Percentiles rank a stretch among this genome's conserved stretches.
Evolutionary conservation across 2,329 filamentous ascomycete genomes (phyloP).

Genomic region (Neocucurbitaria cava): DNA sequence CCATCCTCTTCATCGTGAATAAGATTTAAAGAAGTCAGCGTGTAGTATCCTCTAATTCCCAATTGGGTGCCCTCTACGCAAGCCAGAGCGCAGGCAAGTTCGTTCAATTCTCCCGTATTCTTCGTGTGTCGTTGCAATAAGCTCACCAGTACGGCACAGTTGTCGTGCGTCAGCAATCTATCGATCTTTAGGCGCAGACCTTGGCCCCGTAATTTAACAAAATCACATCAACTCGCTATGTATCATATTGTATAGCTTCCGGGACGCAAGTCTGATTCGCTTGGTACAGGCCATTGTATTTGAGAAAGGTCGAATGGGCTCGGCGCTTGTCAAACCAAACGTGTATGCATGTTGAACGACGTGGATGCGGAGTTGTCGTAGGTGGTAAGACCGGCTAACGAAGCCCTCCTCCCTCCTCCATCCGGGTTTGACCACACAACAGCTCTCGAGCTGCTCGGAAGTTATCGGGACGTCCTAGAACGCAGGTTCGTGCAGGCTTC

Average conservation of each 20-base stretch:
- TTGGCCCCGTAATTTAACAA: not conserved
- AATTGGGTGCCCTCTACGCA: no score
- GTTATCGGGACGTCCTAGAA: not conserved
- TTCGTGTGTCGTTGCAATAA: constrained; percentile 4
- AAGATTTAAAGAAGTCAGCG: no score
- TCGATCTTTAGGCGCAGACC: not conserved
- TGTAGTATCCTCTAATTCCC: no score
- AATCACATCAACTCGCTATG: not conserved
- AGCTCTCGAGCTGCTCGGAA: not conserved
- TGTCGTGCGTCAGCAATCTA: not conserved
- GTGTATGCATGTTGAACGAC: not conserved
- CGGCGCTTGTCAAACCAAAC: not conserved
- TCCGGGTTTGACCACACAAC: not conserved
- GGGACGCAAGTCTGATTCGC: not conserved
- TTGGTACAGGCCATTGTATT: not conserved
- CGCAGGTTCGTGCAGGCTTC: no score
- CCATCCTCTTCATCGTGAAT: no score
- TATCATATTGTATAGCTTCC: not conserved
- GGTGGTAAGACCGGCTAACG: no score
- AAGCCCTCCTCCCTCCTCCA: not conserved
- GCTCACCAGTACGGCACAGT: not conserved
- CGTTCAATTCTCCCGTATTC: not conserved
- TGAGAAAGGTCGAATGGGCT: not conserved
- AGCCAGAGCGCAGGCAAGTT: not conserved
- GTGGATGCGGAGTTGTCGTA: not conserved